Base-by-base conservation (phyloP, 2,329 filamentous ascomycete species). In the Pestalotiopsis sp. region DNA sequence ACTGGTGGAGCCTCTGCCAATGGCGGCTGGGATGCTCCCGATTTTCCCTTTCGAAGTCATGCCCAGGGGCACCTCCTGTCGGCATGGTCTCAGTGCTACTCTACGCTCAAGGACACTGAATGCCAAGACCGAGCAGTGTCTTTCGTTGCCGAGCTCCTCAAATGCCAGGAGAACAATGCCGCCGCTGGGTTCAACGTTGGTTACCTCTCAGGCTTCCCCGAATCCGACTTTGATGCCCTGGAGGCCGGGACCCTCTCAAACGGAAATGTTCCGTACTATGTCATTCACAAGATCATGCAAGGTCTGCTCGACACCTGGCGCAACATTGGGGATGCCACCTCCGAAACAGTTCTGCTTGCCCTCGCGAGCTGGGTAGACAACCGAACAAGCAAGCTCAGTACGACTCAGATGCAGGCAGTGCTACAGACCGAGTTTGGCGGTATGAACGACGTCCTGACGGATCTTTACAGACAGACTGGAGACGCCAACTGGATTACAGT, bases 201-300 rank as follows among this genome's bases (percentile, higher is more conserved):
- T 0, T 87, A 87, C 68, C 75, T 87, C 0, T 84, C 82, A 3
- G 85, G 84, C 2, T 87, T 87, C 39, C 84, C 85, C 0, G 85
- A 87, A 70, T 85, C 83, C 0, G 85, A 87, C 14, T 83, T 87
- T 58, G 74, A 70, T 1, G 77, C 76, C 0, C 75, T 87, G 1
- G 84, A 87, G 67, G 73, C 75, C 0, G 76, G 84, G 0, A 84
- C 78, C 6, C 56, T 67, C 23, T 25, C 65, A 65, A 85, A 83
- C 57, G 84, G 85, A 36, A 87, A 87, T 61, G 85, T 87, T 0
- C 84, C 85, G 0, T 87, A 86, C 75, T 87, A 87, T 69, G 81
- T 82, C 25, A 78, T 87, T n/a, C 85, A 87, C 76, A 87, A 87
- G 77, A 86, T 83, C 1, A 80, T 87, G 73, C 82, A 83, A 1